Percentiles rank a stretch among this genome's conserved stretches.
These are phyloP conservation scores for Penicillium riverlandense DNA, from an alignment of 495 filamentous ascomycete genomes.

Conservation along the genomic window DNA sequence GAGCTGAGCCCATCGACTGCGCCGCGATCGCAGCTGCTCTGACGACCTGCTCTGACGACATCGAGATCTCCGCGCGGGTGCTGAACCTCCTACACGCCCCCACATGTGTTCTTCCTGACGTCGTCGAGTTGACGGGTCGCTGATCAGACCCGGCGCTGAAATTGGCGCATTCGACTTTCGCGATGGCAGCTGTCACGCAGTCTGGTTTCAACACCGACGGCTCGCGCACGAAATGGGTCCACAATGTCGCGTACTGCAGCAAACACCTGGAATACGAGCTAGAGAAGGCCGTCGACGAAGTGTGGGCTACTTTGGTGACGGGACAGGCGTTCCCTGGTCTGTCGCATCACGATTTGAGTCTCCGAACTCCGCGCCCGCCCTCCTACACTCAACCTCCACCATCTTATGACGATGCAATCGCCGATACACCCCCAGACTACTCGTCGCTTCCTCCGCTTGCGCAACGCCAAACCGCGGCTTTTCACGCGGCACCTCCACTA, in stretches of 20 bases:
- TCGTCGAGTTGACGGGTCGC: constrained; percentile 6
- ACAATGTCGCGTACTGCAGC: neutral
- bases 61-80: too few relatives aligned
- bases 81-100: neutral
- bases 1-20: too few relatives aligned
- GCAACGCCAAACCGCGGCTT: constrained; percentile 8
- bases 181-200: constrained; percentile 10
- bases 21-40: too few relatives aligned
- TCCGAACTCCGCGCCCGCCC: constrained; percentile 7
- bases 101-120: constrained; percentile 11
- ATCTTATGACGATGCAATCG: constrained; percentile 35
- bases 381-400: constrained; percentile 29
- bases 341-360: constrained; percentile 4
- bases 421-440: constrained; percentile 39
- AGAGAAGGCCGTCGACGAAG: constrained; percentile 6
- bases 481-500: constrained; percentile 8
- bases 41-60: too few relatives aligned
- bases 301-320: constrained; percentile 6
- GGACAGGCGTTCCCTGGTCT: neutral
- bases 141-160: constrained; percentile 5
- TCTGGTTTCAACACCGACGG: neutral
- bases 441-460: constrained; percentile 22
- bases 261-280: constrained; percentile 1
- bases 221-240: neutral
- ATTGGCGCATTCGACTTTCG: constrained; percentile 11